Evolutionary conservation across 1,284 basidiomycete genomes (phyloP).

Genomic region (Agroathelia rolfsii): DNA sequence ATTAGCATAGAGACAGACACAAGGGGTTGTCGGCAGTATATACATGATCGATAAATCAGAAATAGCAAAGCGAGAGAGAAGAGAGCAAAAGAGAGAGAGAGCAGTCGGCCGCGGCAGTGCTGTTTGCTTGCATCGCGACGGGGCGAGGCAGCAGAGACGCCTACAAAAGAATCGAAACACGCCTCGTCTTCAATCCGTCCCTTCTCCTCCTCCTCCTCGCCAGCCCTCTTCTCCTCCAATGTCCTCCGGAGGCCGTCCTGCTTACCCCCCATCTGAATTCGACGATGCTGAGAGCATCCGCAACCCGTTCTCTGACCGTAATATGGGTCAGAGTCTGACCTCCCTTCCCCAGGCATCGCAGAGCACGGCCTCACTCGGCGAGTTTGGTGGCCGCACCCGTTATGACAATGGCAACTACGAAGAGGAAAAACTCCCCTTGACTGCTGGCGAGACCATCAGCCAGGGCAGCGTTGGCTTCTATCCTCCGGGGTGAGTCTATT

Average conservation of each 20-base stretch:
- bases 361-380: constrained; percentile 43
- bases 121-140: no score
- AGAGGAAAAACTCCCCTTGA: constrained; percentile 65
- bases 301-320: constrained; percentile 28
- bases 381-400: constrained; percentile 33
- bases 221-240: constrained; percentile 29
- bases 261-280: constrained; percentile 54
- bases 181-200: constrained; percentile 9
- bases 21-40: no score
- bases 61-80: no score
- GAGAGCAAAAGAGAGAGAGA: no score
- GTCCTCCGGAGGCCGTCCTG: constrained; percentile 54
- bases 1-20: no score
- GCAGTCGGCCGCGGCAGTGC: no score
- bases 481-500: constrained; percentile 50
- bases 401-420: constrained; percentile 54
- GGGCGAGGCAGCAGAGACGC: no score
- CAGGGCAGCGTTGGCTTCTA: constrained; percentile 55
- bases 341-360: constrained; percentile 31
- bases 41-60: no score
- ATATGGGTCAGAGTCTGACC: no score
- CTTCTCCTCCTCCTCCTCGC: constrained; percentile 27
- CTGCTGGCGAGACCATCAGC: constrained; percentile 39
- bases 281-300: constrained; percentile 44
- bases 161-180: no score